Base-by-base conservation (phyloP, 192 early-diverging fungal genomes). In the Rhizoclosmatium globosum region DNA sequence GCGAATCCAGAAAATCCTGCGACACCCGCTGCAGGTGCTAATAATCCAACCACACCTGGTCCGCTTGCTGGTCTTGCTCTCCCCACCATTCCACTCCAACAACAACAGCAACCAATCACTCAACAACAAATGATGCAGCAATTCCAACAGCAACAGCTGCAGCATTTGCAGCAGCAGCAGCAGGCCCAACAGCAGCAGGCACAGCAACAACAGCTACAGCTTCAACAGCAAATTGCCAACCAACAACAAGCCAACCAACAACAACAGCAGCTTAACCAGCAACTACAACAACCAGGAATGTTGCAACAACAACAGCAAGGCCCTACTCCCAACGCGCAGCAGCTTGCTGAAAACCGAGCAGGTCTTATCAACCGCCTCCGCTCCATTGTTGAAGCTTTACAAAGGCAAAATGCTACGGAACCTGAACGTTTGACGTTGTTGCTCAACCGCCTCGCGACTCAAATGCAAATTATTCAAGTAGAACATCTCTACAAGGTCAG, bases 391-490 rank as follows among this genome's bases (percentile, higher is more conserved):
- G 70, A 71, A 21, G 48, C 46, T 11, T 6, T 57, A 19, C 56
- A 71, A 15, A 9, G 38, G 9, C 46, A 45, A 56, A 42, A 57
- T 17, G 3, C 50, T 0, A n/a, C 70, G 6, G 70, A 71, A 48
- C 15, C 21, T 48, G n/a, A 56, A 3, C 46, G 50, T 11, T 6
- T 48, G 6, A 57, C 46, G 38, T 21, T 48, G 47, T 6, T 71
- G 6, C 70, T 71, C 11, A 71, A 71, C 31, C 70, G 70, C 4
- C 46, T 71, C 41, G 70, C n/a, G 6, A 57, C 53, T 4, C 70
- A 71, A 57, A 57, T 71, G 11, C 70, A 71, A 57, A 48, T 71
- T 48, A 4, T 57, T 6, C 70, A 71, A 42, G 17, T 71, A 4
- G 70, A 71, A 21, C 70, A 71, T 42, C 4, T 56, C 6, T 56